Evolutionary conservation across 176 grass and related monocot genomes (phyloP).

Genomic region (Aegilops sharonensis): DNA sequence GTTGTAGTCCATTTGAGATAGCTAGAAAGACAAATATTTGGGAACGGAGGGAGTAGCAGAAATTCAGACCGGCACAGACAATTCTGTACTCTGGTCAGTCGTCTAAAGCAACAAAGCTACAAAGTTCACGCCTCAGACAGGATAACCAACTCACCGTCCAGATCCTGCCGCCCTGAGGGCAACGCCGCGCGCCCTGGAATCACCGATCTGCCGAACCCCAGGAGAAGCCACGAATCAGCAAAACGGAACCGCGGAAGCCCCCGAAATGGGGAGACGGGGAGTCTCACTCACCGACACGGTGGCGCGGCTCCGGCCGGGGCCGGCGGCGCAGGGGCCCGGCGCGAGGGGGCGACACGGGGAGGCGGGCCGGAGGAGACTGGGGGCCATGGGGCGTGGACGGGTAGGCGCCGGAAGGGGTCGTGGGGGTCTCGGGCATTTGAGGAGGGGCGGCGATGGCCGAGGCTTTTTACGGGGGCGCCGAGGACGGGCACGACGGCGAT

Average conservation of each 20-base stretch:
- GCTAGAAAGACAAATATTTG: no score
- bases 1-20: no score
- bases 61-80: not conserved
- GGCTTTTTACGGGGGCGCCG: constrained; percentile 4
- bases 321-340: not conserved
- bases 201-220: constrained; percentile 38
- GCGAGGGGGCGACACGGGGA: constrained; percentile 27
- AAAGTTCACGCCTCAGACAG: not conserved
- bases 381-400: constrained; percentile 26
- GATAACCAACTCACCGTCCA: constrained; percentile 32
- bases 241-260: not conserved
- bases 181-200: not conserved
- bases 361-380: constrained; percentile 45
- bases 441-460: constrained; percentile 48
- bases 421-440: constrained; percentile 51
- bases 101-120: not conserved
- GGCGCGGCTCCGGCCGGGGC: constrained; percentile 17
- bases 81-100: not conserved
- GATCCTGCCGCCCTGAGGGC: constrained; percentile 35
- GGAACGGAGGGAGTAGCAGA: no score
- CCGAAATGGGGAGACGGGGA: not conserved
- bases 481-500: constrained; percentile 28
- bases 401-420: not conserved
- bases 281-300: constrained; percentile 27
- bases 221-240: not conserved